Base-by-base conservation (phyloP, 768 basidiomycete species). In the Agrocybe chaxingu region DNA sequence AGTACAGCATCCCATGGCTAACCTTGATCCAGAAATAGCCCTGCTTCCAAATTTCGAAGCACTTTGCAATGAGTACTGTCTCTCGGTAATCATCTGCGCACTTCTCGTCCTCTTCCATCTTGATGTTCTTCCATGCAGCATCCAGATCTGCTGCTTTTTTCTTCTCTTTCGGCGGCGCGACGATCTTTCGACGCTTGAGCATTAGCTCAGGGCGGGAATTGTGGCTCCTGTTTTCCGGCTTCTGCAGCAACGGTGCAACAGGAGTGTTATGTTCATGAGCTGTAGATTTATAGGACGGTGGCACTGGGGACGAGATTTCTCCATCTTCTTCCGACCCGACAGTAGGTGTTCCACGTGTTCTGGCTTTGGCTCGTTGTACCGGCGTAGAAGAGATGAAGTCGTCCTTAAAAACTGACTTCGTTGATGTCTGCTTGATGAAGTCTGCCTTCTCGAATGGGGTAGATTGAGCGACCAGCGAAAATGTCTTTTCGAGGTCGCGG, bases 41-140 rank as follows among this genome's bases (percentile, higher is more conserved):
- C 59, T 81, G 79, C 41, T 71, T 73, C 92, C 92, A 94, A 51
- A 85, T 78, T 42, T 84, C 79, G 81, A 84, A 88, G 59, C 81
- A 91, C 11, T 80, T 80, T 58, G 84, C 82, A 24, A 89, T 45
- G 50, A 92, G 67, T 45, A 74, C 76, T 45, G 83, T 79, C 30
- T 80, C 70, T 39, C 84, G 74, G 64, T 85, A 91, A 48, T 72
- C 71, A 63, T 84, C 87, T 13, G 92, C 92, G 29, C 81, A 78
- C 57, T 77, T 72, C 60, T 91, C 85, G 55, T 89, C 82, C 57
- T 80, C 79, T 41, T 79, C 75, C 74, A 85, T 79, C 60, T 78
- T 76, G 32, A 90, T 82, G 54, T 83, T 88, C 56, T 83, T 82
- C 87, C 89, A 92, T 0, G 85, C 85, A 50, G 88, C 85, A 48